These are phyloP conservation scores for Vinca major DNA, from an alignment of 305 asterid genomes.

Conservation along the genomic window DNA sequence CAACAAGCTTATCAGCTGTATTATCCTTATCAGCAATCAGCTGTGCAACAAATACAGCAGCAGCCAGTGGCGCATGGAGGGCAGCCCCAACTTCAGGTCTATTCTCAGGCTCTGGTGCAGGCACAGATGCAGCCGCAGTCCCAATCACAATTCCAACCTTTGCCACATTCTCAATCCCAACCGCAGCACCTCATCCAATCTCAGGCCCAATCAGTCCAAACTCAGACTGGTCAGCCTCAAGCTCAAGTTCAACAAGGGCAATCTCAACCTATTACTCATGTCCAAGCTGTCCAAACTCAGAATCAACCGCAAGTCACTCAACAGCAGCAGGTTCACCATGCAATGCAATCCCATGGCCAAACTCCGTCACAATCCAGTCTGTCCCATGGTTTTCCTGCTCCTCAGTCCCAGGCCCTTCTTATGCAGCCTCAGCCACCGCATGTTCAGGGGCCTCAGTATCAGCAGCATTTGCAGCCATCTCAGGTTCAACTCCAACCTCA, in stretches of 20 bases:
- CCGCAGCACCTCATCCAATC: slow-evolving; percentile 29
- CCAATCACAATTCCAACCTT: slow-evolving; percentile 21
- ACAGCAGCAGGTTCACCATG: slow-evolving; percentile 44
- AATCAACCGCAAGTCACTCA: slow-evolving; percentile 31
- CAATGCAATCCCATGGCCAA: slow-evolving; percentile 48
- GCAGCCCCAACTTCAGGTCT: slow-evolving; percentile 36
- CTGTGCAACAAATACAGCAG: slow-evolving; percentile 54
- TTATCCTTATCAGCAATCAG: slow-evolving; percentile 55
- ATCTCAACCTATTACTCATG: slow-evolving; percentile 27
- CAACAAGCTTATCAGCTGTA: slow-evolving; percentile 61
- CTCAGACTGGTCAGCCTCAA: slow-evolving; percentile 21
- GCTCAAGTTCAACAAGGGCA: slow-evolving; percentile 36
- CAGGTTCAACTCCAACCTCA: slow-evolving; percentile 28
- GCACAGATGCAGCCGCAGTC: slow-evolving; percentile 28
- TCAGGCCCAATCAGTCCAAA: slow-evolving; percentile 21
- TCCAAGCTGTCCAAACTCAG: slow-evolving; percentile 39
- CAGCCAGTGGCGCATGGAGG: slow-evolving; percentile 21
- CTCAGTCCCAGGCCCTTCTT: slow-evolving; percentile 27
- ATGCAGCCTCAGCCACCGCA: slow-evolving; percentile 10
- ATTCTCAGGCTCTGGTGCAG: slow-evolving; percentile 37
- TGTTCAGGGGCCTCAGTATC: slow-evolving; percentile 8
- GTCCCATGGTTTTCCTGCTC: slow-evolving; percentile 36
- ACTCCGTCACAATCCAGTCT: slow-evolving; percentile 35
- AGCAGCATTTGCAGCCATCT: slow-evolving; percentile 14
- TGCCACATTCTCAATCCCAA: slow-evolving; percentile 22